A percentile compares a stretch with the other conserved stretches of the same genome.
These are phyloP conservation scores for Zoysia pacifica DNA, from an alignment of 176 grass and related monocot genomes.

Conservation along the genomic window DNA sequence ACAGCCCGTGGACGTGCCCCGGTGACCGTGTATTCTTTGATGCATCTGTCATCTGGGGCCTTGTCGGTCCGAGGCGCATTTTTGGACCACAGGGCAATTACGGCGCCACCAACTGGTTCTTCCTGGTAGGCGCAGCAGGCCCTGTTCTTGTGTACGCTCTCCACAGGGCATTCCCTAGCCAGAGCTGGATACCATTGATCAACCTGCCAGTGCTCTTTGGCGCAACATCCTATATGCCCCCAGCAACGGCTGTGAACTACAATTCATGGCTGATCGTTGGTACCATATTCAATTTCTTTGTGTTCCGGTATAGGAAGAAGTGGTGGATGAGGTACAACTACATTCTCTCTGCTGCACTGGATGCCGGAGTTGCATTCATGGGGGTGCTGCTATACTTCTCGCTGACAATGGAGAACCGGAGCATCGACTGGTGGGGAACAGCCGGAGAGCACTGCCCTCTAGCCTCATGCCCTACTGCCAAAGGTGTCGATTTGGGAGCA, in stretches of 20 bases:
- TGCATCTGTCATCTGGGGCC: slow-evolving; percentile 86
- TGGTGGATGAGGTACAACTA: slow-evolving; percentile 96
- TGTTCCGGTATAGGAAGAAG: slow-evolving; percentile 70
- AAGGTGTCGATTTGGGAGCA: slow-evolving; percentile 48
- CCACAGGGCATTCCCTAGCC: slow-evolving; percentile 58
- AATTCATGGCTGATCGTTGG: slow-evolving; percentile 65
- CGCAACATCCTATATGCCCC: slow-evolving; percentile 63
- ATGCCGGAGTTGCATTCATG: slow-evolving; percentile 83
- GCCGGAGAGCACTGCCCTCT: slow-evolving; percentile 70
- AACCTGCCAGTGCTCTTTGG: slow-evolving; percentile 87
- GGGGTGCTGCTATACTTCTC: slow-evolving; percentile 70
- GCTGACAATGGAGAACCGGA: slow-evolving; percentile 55
- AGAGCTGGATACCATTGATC: slow-evolving; percentile 68
- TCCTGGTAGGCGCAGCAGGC: slow-evolving; percentile 56
- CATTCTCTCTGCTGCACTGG: slow-evolving; percentile 67
- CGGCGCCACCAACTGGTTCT: slow-evolving; percentile 69
- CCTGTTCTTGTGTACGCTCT: slow-evolving; percentile 63
- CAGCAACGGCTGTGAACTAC: slow-evolving; percentile 74
- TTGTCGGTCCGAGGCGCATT: slow-evolving; percentile 58
- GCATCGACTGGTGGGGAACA: slow-evolving; percentile 65
- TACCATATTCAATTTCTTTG: slow-evolving; percentile 78
- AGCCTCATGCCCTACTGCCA: slow-evolving; percentile 59
- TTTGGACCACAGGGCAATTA: slow-evolving; percentile 67
- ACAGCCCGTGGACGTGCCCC: slow-evolving; percentile 90
- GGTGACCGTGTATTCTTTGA: slow-evolving; percentile 70